These are phyloP conservation scores for Trapa bicornis DNA, from an alignment of 345 rosid genomes.

Conservation along the genomic window DNA sequence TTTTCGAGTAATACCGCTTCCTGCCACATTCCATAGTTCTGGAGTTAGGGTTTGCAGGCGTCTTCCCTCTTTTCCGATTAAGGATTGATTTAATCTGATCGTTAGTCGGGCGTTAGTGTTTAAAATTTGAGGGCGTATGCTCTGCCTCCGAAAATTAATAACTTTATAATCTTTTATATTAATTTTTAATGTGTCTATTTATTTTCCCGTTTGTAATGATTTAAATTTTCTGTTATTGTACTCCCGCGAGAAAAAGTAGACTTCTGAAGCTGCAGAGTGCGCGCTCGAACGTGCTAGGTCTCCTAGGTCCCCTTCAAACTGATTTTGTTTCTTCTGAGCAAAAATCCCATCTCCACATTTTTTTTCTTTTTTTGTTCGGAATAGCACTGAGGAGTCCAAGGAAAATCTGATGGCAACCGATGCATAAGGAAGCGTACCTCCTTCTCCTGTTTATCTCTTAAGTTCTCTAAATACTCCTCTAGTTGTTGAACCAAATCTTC, in stretches of 20 bases:
- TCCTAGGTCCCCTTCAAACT: background rate
- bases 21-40: background rate
- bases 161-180: background rate
- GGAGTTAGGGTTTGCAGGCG: slow-evolving; percentile 6
- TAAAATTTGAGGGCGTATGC: background rate
- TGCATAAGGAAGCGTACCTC: background rate
- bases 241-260: background rate
- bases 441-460: too few species aligned
- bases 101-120: background rate
- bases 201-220: background rate
- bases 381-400: background rate
- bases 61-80: background rate
- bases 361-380: background rate
- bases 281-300: background rate
- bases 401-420: background rate
- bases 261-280: background rate
- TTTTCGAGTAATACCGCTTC: background rate
- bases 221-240: background rate
- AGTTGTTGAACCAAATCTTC: background rate
- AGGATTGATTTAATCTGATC: background rate
- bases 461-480: background rate
- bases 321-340: background rate
- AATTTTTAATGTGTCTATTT: background rate
- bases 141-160: background rate
- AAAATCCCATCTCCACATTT: background rate